phyloP scores from a whole-genome alignment of 2,329 filamentous ascomycete genomes.

The Verticillium dahliae region DNA sequence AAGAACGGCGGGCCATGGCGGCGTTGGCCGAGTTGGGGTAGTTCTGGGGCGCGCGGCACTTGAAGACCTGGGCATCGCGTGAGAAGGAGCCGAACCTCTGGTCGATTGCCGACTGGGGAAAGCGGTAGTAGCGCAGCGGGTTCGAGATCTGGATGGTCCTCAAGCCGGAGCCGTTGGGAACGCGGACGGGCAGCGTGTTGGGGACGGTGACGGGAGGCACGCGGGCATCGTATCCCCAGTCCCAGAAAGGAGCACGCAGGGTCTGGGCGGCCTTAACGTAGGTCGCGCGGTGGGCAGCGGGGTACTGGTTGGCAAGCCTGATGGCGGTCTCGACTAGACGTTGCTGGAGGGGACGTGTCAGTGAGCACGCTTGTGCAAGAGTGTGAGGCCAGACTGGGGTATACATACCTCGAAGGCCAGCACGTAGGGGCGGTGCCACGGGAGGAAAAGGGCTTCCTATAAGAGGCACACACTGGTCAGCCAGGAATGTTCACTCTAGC shows the following conservation, averaged over 20 bases:
- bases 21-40: conserved; percentile 33
- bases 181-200: conserved; percentile 28
- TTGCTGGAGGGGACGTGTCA: conserved; percentile 12
- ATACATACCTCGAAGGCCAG: conserved; percentile 18
- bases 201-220: conserved; percentile 33
- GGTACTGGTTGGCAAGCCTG: conserved; percentile 11
- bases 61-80: conserved; percentile 5
- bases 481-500: background rate
- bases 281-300: background rate
- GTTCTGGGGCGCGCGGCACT: conserved; percentile 9
- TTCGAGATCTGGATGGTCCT: conserved; percentile 33
- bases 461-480: background rate
- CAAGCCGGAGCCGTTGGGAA: conserved; percentile 26
- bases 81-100: conserved; percentile 28
- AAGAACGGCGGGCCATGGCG: conserved; percentile 25
- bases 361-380: background rate
- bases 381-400: background rate
- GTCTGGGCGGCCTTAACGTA: conserved; percentile 39
- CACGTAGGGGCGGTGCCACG: conserved; percentile 13
- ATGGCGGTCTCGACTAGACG: conserved; percentile 16
- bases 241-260: conserved; percentile 47
- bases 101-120: conserved; percentile 31
- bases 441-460: conserved; percentile 20
- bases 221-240: conserved; percentile 37
- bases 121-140: conserved; percentile 45